phyloP scores from a whole-genome alignment of 2,329 filamentous ascomycete species.

The Verticillium tricorpus region DNA sequence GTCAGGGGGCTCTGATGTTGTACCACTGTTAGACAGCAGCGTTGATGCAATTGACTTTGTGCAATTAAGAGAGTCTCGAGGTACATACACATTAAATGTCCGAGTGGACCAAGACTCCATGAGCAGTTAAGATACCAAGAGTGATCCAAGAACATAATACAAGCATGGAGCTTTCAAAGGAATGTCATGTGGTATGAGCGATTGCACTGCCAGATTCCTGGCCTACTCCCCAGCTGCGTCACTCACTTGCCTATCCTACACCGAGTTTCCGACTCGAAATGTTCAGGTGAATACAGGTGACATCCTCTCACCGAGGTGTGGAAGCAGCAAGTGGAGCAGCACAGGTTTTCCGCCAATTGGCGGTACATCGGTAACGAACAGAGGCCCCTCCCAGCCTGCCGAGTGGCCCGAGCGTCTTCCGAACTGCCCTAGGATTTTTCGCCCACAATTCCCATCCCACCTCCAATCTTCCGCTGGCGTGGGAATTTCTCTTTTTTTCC shows the following conservation, averaged over 20 bases:
- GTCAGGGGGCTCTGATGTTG: conserved; percentile 3
- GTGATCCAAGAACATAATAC: no score
- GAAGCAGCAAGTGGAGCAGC: neutral
- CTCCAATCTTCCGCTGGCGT: conserved; percentile 2
- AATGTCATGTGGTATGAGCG: neutral
- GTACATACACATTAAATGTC: neutral
- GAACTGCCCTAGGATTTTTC: neutral
- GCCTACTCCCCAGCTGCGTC: no score
- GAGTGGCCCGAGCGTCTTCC: neutral
- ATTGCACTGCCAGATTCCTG: neutral
- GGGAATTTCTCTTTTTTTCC: conserved; percentile 3
- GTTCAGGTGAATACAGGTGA: neutral
- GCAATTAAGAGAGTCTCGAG: conserved; percentile 1
- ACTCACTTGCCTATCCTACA: neutral
- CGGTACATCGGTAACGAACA: neutral
- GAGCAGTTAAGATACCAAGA: no score
- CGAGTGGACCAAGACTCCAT: no score
- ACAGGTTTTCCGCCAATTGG: neutral
- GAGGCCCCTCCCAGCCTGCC: neutral
- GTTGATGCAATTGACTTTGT: neutral
- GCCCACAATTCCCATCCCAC: conserved; percentile 3
- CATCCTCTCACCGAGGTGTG: neutral
- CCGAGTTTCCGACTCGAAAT: neutral
- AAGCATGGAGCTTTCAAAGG: neutral
- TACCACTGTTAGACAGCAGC: neutral